A percentile compares a stretch with the other conserved stretches of the same genome.
phyloP scores from a whole-genome alignment of 768 basidiomycete genomes.

The Glaciozyma antarctica region DNA sequence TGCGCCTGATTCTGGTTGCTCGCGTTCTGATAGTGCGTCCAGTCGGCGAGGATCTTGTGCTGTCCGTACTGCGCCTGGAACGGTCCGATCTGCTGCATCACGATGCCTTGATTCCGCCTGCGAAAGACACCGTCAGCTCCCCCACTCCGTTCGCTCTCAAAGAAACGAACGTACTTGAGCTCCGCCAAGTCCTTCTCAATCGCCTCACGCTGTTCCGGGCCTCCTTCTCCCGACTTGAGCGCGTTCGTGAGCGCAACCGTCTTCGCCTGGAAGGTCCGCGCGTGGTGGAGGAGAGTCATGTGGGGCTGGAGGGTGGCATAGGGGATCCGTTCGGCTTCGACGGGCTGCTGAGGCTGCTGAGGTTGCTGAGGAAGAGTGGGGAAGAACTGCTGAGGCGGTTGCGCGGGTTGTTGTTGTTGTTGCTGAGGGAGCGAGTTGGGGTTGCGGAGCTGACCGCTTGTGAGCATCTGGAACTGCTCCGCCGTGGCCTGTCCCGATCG shows the following conservation, averaged over 20 bases:
- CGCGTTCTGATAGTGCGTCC: neutral
- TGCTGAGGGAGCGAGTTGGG: neutral
- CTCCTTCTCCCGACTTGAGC: constrained; percentile 5
- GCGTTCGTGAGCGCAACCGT: constrained; percentile 2
- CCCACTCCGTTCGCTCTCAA: no score
- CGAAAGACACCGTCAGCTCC: no score
- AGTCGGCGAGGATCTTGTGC: constrained; percentile 8
- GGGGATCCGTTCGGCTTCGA: constrained; percentile 8
- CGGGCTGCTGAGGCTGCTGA: constrained; percentile 6
- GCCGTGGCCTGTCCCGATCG: neutral
- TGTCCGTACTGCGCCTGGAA: constrained; percentile 9
- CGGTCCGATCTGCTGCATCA: neutral
- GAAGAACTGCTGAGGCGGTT: neutral
- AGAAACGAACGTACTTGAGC: neutral
- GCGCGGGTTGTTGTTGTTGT: constrained; percentile 7
- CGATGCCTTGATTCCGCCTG: neutral
- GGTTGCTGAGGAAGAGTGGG: neutral
- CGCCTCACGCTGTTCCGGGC: constrained; percentile 6
- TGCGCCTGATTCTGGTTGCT: neutral
- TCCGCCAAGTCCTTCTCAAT: constrained; percentile 21
- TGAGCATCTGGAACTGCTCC: neutral
- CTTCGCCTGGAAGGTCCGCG: constrained; percentile 3
- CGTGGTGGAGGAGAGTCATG: constrained; percentile 8
- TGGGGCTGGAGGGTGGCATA: constrained; percentile 14
- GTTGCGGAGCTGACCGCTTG: constrained; percentile 7